Evolutionary conservation across 805 yeast species (phyloP), one percentile per base, ranked within the genome.

Genomic region (Debaryomyces tyrocola): DNA sequence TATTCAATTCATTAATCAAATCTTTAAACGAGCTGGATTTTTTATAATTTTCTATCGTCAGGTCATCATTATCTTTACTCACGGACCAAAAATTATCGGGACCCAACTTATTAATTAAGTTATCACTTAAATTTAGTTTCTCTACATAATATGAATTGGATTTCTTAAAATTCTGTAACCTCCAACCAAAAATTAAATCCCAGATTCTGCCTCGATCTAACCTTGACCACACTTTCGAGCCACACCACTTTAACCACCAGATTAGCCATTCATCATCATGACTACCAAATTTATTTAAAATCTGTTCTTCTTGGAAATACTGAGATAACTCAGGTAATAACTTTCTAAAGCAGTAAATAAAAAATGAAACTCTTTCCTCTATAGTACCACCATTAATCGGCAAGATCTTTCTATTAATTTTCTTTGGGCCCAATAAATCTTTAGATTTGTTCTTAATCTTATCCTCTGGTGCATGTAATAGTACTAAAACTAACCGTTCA

Each of bases 191-290:
- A 38, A 90, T 65, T 52, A 83, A 68, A 67, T 91, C 98, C 98
- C 98, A 91, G 6, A 90, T 74, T 50, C 96, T 75, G 10, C 94
- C 96, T 43, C 97, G 69, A 64, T 90, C 96, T 48, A 75, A 76
- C 50, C 86, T 78, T 37, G 90, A 84, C 79, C 95, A 82, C 6
- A 85, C 90, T 64, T 87, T 87, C 11, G 94, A 80, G 17, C 97
- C 97, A 59, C 88, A 80, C 77, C 87, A 91, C 60, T 90, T 89
- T 52, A 91, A 73, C 97, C 97, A 91, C 96, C 96, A 91, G 34
- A 89, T 77, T 20, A 90, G 72, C 97, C 97, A 91, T 59, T 85
- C 90, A 55, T 88, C 94, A 51, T 86, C 90, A 49, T 80, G 74
- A 55, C 63, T 57, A 3, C 78, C 77, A 46, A 73, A 74, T 35